phyloP scores from a whole-genome alignment of 139 green algal species.

The Chlamydomonas eustigma region DNA sequence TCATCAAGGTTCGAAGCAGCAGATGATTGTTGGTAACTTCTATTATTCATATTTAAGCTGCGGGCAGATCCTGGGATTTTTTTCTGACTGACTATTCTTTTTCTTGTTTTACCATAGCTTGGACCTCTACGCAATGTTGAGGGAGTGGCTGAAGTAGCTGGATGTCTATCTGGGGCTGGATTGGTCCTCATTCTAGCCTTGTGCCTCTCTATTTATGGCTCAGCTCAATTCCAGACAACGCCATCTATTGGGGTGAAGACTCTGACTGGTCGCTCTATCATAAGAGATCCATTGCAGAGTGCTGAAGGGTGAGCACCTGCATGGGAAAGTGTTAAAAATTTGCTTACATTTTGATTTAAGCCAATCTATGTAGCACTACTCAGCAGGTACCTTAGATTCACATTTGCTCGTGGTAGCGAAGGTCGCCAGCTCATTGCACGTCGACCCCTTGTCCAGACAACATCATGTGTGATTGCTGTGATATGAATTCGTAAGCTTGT shows the following conservation, averaged over 20 bases:
- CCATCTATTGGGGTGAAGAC: conserved; percentile 84
- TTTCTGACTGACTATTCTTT: too few relatives aligned
- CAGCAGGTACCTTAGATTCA: not conserved
- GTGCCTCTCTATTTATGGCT: conserved; percentile 89
- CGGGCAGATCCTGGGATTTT: too few relatives aligned
- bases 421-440: not conserved
- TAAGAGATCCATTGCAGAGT: conserved; percentile 73
- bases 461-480: not conserved
- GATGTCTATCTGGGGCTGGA: conserved; percentile 79
- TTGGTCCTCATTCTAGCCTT: conserved; percentile 90
- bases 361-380: not conserved
- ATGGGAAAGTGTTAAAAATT: too few relatives aligned
- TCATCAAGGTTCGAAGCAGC: conserved; percentile 78
- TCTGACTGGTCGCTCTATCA: conserved; percentile 76
- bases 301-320: conserved; percentile 64
- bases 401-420: not conserved
- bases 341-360: not conserved
- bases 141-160: conserved; percentile 77
- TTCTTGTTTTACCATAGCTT: conserved; percentile 50
- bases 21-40: not conserved
- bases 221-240: conserved; percentile 80
- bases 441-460: not conserved
- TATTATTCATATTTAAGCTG: too few relatives aligned
- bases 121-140: conserved; percentile 80
- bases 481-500: too few relatives aligned